Percentiles rank a stretch among this genome's conserved stretches.
phyloP scores from a whole-genome alignment of 306 rosid genomes.

The Dalbergia oliveri region DNA sequence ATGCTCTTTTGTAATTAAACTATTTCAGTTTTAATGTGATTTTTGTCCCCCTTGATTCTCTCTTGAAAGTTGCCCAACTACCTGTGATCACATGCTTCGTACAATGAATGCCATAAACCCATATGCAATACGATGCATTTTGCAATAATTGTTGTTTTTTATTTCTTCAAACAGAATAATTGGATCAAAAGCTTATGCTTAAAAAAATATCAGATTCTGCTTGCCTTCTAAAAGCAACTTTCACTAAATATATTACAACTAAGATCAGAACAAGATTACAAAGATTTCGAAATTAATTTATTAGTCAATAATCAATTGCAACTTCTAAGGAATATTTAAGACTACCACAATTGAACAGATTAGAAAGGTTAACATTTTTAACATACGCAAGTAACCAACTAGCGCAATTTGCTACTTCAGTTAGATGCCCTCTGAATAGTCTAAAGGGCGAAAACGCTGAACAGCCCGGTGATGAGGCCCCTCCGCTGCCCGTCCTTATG shows the following conservation, averaged over 20 bases:
- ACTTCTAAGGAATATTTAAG: not conserved
- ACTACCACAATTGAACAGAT: not conserved
- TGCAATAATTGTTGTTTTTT: not conserved
- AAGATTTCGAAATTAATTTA: not conserved
- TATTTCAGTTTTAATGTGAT: conserved; percentile 8
- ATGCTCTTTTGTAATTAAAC: not conserved
- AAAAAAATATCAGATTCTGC: conserved; percentile 11
- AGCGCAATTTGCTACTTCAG: not conserved
- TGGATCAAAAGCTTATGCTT: not conserved
- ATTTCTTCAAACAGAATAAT: conserved; percentile 15
- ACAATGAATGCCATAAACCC: conserved; percentile 8
- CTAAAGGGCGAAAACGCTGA: not conserved
- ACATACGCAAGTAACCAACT: not conserved
- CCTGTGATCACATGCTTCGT: not conserved
- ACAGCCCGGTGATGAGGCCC: not conserved
- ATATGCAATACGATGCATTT: conserved; percentile 41
- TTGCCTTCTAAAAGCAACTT: conserved; percentile 35
- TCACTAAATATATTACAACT: not conserved
- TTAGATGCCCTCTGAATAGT: not conserved
- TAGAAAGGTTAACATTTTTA: not conserved
- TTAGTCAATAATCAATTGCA: conserved; percentile 5
- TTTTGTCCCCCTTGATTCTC: not conserved
- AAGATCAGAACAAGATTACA: not conserved
- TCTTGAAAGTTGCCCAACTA: not conserved
- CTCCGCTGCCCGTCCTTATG: no score